phyloP scores from a whole-genome alignment of 495 filamentous ascomycete genomes.

The Trichoderma erinaceum region DNA sequence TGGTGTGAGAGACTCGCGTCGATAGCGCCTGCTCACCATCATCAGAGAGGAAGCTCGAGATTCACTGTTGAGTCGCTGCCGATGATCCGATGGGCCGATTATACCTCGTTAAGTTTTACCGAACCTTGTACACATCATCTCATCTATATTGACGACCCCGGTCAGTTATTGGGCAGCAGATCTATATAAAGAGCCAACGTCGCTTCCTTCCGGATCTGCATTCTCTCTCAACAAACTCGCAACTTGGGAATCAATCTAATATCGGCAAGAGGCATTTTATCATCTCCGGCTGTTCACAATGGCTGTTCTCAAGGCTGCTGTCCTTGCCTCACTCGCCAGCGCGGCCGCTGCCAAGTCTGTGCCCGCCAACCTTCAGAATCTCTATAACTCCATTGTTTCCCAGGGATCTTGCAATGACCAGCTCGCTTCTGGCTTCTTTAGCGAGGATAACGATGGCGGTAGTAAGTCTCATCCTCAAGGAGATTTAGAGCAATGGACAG shows the following conservation, averaged over 20 bases:
- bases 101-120: neutral
- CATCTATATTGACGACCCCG: neutral
- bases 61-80: neutral
- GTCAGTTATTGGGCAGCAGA: neutral
- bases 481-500: neutral
- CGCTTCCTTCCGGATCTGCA: neutral
- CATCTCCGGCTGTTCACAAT: neutral
- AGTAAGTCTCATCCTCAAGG: slow-evolving; percentile 22
- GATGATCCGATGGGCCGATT: neutral
- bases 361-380: slow-evolving; percentile 29
- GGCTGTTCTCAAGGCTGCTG: neutral
- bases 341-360: slow-evolving; percentile 18
- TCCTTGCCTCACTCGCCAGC: neutral
- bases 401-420: slow-evolving; percentile 30
- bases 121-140: neutral
- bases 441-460: slow-evolving; percentile 27
- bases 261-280: neutral
- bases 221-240: neutral
- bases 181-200: neutral
- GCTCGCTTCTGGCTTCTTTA: slow-evolving; percentile 34
- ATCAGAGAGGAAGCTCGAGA: neutral
- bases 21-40: neutral
- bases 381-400: slow-evolving; percentile 33
- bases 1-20: neutral
- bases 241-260: neutral